Evolutionary conservation across 83 land plant species (phyloP).

Genomic region (Picea mariana): DNA sequence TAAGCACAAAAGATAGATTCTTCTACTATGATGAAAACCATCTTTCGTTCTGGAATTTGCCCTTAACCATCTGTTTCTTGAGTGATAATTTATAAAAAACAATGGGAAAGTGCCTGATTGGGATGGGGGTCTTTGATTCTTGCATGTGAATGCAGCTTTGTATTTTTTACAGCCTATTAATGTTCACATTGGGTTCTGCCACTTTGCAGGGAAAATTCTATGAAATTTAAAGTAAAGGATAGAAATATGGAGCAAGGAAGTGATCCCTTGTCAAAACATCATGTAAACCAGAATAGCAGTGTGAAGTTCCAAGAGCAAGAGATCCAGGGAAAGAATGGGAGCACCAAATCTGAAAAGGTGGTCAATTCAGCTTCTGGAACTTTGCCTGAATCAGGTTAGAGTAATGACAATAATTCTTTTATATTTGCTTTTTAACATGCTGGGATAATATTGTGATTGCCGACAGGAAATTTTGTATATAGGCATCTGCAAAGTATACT

Average conservation of each 20-base stretch:
- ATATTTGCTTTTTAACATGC: background rate
- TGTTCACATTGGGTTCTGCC: background rate
- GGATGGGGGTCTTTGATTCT: background rate
- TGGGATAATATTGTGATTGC: background rate
- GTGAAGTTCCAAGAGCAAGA: background rate
- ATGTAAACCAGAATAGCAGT: background rate
- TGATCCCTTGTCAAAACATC: background rate
- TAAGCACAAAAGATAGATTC: too few relatives aligned
- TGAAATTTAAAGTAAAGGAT: background rate
- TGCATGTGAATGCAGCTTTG: background rate
- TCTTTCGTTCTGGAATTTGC: background rate
- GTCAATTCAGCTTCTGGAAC: background rate
- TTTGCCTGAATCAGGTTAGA: background rate
- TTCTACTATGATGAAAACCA: too few relatives aligned
- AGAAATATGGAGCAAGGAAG: constrained; percentile 1
- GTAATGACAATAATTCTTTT: background rate
- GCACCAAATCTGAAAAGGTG: background rate
- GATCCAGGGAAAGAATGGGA: background rate
- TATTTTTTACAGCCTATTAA: background rate
- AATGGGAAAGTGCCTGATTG: background rate
- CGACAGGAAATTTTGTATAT: background rate
- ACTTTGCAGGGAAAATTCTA: background rate
- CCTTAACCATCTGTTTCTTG: background rate
- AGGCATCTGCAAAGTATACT: background rate
- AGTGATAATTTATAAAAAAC: background rate